phyloP scores from a whole-genome alignment of 345 rosid species.

The Eucalyptus curtisii region DNA sequence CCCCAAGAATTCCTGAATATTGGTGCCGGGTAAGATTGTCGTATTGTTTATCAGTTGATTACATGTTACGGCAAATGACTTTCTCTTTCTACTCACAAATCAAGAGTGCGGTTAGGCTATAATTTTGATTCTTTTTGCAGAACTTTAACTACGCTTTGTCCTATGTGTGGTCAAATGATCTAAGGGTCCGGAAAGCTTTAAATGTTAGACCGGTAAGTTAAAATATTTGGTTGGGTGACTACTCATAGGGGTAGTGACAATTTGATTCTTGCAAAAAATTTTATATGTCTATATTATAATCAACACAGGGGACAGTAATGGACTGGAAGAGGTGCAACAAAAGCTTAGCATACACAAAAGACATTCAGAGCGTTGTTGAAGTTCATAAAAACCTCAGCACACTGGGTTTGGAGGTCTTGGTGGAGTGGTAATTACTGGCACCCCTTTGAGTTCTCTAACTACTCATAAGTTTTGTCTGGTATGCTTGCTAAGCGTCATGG shows the following conservation, averaged over 20 bases:
- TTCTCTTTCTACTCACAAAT: neutral
- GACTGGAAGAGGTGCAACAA: slow-evolving; percentile 21
- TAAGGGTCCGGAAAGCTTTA: slow-evolving; percentile 13
- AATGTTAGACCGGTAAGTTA: slow-evolving; percentile 9
- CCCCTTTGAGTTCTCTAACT: neutral
- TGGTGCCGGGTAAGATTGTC: slow-evolving; percentile 7
- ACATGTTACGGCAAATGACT: neutral
- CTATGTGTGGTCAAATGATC: slow-evolving; percentile 14
- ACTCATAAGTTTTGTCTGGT: neutral
- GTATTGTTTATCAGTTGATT: neutral
- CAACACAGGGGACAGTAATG: slow-evolving; percentile 2
- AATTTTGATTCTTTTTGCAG: neutral
- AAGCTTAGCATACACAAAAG: slow-evolving; percentile 1
- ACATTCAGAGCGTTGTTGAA: slow-evolving; percentile 4
- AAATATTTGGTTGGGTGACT: neutral
- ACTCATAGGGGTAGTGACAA: neutral
- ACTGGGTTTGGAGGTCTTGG: slow-evolving; percentile 7
- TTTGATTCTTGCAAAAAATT: neutral
- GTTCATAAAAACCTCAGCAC: slow-evolving; percentile 10
- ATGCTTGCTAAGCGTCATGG: neutral
- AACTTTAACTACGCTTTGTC: slow-evolving; percentile 17
- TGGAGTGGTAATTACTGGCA: slow-evolving; percentile 9
- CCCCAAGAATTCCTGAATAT: slow-evolving; percentile 1
- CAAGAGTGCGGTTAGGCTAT: neutral
- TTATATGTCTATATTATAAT: neutral